Evolutionary conservation across 2,329 filamentous ascomycete species (phyloP).

Genomic region (Aphanocladium album): DNA sequence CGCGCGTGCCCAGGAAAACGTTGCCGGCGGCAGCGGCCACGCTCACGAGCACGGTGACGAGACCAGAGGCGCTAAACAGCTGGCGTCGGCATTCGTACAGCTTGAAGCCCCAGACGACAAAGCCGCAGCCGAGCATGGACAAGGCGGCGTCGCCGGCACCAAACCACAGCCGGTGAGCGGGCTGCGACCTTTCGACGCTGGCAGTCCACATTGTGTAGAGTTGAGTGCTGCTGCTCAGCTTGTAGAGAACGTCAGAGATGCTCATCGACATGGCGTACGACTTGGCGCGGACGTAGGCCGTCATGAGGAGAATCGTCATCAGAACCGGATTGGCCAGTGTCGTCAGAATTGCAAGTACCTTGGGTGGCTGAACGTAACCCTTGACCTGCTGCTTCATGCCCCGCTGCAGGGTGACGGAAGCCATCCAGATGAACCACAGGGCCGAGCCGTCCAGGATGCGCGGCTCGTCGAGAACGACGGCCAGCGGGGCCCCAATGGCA

Average conservation of each 20-base stretch:
- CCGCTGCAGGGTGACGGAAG: constrained; percentile 33
- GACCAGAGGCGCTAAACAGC: constrained; percentile 38
- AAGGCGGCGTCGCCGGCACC: constrained; percentile 46
- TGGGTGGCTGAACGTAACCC: background rate
- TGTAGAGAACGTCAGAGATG: constrained; percentile 25
- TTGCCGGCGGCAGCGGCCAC: constrained; percentile 35
- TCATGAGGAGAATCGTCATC: constrained; percentile 39
- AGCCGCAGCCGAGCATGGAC: constrained; percentile 45
- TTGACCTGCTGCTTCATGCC: constrained; percentile 25
- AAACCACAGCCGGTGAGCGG: constrained; percentile 26
- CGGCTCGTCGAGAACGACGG: constrained; percentile 27
- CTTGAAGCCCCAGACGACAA: constrained; percentile 50
- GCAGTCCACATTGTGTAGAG: constrained; percentile 32
- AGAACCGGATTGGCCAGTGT: constrained; percentile 46
- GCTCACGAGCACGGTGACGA: constrained; percentile 34
- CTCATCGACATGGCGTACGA: constrained; percentile 25
- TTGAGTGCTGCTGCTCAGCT: constrained; percentile 30
- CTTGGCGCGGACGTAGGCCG: constrained; percentile 39
- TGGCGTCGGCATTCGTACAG: constrained; percentile 45
- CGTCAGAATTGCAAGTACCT: constrained; percentile 21
- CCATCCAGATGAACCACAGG: constrained; percentile 46
- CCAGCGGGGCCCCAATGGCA: constrained; percentile 37
- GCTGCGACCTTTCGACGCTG: constrained; percentile 11
- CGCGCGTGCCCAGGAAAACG: constrained; percentile 36
- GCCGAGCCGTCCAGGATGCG: constrained; percentile 41